Base-by-base conservation (phyloP, 2,329 filamentous ascomycete genomes). In the Talaromyces sp. region DNA sequence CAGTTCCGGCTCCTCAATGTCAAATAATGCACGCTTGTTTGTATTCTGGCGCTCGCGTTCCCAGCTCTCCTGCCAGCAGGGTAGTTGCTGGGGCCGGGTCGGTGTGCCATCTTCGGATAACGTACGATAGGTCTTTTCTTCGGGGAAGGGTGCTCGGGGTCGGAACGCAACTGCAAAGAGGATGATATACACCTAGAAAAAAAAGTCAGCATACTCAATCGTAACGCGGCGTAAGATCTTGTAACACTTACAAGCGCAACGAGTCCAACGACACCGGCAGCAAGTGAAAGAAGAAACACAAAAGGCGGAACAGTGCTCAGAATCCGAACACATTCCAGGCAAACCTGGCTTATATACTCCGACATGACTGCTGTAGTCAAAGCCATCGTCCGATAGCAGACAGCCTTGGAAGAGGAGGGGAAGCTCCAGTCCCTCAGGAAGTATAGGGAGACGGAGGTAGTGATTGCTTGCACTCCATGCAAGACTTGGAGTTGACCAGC, bases 51-150 rank as follows among this genome's bases (percentile, higher is more conserved):
- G 86, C 77, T 86, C 86, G 58, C 83, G 84, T 36, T 88, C 84
- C 85, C 89, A 89, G 75, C 84, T 83, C 77, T 97, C 92, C 75
- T 91, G 88, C 94, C 94, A 98, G 81, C 91, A 97, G 11, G 93
- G 91, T 31, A 97, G 77, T 27, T 81, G 83, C 70, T 87, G 84
- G 6, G 74, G 79, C 51, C 79, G 75, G 67, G 81, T 87, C 59
- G 81, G 80, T 13, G 82, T 81, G 60, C 90, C 89, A 70, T 89
- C 83, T 47, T 88, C 84, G 43, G 87, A 82, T 47, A 92, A 89
- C 3, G 92, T 96, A 58, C 88, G 85, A 82, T 94, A 99, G 43
- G 85, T 88, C 81, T 95, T 97, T 77, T 99, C 95, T 36, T 91
- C 92, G 3, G 86, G 83, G 38, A 88, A 83, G 1, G 91, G 86